Percentiles rank a stretch among this genome's conserved stretches.
phyloP scores from a whole-genome alignment of 805 yeast species.

The Candida ascalaphidarum region DNA sequence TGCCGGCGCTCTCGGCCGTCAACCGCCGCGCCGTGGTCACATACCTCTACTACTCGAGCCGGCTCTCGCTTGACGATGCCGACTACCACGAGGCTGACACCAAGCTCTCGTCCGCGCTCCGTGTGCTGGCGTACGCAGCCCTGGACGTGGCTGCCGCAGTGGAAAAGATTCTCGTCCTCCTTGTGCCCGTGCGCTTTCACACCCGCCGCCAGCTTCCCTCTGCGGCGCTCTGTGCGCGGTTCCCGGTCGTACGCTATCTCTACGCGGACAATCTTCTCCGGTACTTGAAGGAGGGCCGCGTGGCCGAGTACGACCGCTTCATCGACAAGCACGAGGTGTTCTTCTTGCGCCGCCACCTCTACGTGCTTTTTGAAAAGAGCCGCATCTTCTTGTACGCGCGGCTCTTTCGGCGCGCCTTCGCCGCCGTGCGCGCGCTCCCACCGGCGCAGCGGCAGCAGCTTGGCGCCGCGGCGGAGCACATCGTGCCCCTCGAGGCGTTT shows the following conservation, averaged over 20 bases:
- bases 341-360: slow-evolving; percentile 52
- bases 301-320: slow-evolving; percentile 39
- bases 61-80: slow-evolving; percentile 56
- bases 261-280: slow-evolving; percentile 40
- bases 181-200: slow-evolving; percentile 57
- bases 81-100: slow-evolving; percentile 44
- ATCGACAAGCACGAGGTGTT: slow-evolving; percentile 38
- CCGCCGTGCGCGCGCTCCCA: slow-evolving; percentile 3
- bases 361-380: slow-evolving; percentile 47
- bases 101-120: slow-evolving; percentile 45
- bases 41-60: slow-evolving; percentile 63
- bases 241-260: slow-evolving; percentile 30
- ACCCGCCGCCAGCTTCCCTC: slow-evolving; percentile 41
- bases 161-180: slow-evolving; percentile 45
- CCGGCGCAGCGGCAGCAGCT: slow-evolving; percentile 7
- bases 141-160: slow-evolving; percentile 15
- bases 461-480: slow-evolving; percentile 25
- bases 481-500: slow-evolving; percentile 33
- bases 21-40: slow-evolving; percentile 41
- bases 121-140: slow-evolving; percentile 15
- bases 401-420: slow-evolving; percentile 35
- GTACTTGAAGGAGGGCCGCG: slow-evolving; percentile 47
- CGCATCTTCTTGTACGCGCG: slow-evolving; percentile 42
- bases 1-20: slow-evolving; percentile 4
- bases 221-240: slow-evolving; percentile 22